Evolutionary conservation across 176 grass and related monocot genomes (phyloP), one percentile per base, ranked within the genome.

Genomic region (Lolium multiflorum): DNA sequence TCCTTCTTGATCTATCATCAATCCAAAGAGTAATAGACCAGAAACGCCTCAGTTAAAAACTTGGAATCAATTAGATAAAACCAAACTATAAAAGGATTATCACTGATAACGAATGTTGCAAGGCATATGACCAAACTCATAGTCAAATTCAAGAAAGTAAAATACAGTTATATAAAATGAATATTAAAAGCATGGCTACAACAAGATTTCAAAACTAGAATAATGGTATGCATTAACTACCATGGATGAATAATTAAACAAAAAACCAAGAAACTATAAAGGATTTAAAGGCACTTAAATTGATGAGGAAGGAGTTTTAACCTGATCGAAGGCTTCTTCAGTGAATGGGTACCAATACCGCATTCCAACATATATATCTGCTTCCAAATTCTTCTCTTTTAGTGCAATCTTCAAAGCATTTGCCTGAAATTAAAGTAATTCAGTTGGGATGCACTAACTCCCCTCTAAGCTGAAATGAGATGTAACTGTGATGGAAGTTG

Each of bases 281-380:
- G 11, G 41, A 47, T 77, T 76, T 70, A 77, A 51, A 69, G 18
- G 38, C 54, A 47, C 2, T 24, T 31, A 61, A 80, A 61, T 77
- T 67, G 31, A 31, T 3, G 18, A 71, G 15, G 3, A 8, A 35
- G 11, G 38, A 66, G 7, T 72, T 60, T 51, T 63, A 25, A 96
- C 97, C 89, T 94, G 97, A 94, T 91, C 79, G 70, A 99, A 83
- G 57, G 97, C 97, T 82, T 94, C 97, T 85, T 96, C 94, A 1
- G 90, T 99, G 77, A 97, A 99, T 20, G 97, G 97, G 78, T 99
- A 84, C 97, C 97, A 99, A 70, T 99, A 97, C 20, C 97, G 84
- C 97, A 99, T 99, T 66, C 94, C 97, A 78, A 99, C 89, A 90
- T 99, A 99, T 56, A 96, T 85, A 66, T 99, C 89, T 68, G 89